phyloP scores from a whole-genome alignment of 768 basidiomycete species.

The Hygrophoropsis aurantiaca region DNA sequence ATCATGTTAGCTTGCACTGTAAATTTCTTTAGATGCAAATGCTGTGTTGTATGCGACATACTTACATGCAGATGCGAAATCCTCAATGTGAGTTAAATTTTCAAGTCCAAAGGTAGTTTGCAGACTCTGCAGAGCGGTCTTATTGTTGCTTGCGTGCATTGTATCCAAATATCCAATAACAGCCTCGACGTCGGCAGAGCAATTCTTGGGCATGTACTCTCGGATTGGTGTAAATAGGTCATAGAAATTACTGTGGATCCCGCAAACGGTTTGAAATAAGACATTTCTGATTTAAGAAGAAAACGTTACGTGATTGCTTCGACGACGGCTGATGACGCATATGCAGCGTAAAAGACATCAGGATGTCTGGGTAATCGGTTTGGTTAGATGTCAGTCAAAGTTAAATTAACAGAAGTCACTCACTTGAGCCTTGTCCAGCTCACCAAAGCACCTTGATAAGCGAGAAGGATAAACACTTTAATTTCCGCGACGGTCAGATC shows the following conservation, averaged over 20 bases:
- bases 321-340: slow-evolving; percentile 48
- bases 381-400: not conserved
- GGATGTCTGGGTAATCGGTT: slow-evolving; percentile 28
- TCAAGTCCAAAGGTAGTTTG: slow-evolving; percentile 62
- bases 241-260: slow-evolving; percentile 15
- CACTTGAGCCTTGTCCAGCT: slow-evolving; percentile 73
- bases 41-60: slow-evolving; percentile 27
- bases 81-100: slow-evolving; percentile 58
- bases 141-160: slow-evolving; percentile 47
- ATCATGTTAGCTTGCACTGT: slow-evolving; percentile 51
- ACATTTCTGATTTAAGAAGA: too few species aligned
- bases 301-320: slow-evolving; percentile 39
- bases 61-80: slow-evolving; percentile 59
- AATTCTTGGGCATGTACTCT: slow-evolving; percentile 67
- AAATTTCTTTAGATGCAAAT: slow-evolving; percentile 19
- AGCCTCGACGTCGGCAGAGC: slow-evolving; percentile 68
- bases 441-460: slow-evolving; percentile 38
- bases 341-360: slow-evolving; percentile 40
- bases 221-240: slow-evolving; percentile 72
- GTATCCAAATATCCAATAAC: slow-evolving; percentile 62
- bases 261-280: too few species aligned
- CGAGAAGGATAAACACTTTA: not conserved
- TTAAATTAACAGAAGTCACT: slow-evolving; percentile 13
- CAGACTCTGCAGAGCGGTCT: slow-evolving; percentile 47
- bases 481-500: not conserved